Conservation (phyloP, 164 flowering plant species). For the Liquidambar formosana region DNA sequence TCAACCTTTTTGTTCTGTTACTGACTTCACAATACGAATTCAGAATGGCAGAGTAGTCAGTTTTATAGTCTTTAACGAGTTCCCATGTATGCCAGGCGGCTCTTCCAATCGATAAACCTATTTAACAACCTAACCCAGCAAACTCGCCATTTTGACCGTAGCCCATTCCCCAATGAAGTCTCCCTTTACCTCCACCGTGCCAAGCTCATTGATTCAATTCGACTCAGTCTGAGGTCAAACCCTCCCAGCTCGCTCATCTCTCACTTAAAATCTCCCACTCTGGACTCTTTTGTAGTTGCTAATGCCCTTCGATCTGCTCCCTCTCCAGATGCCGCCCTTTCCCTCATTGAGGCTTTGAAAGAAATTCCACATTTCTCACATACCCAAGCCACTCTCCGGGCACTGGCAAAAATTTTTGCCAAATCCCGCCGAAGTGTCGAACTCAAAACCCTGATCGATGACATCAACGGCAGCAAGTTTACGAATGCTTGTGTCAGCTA, state of each 20-base stretch:
- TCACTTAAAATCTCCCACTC: slow-evolving; percentile 39
- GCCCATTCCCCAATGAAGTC: slow-evolving; percentile 42
- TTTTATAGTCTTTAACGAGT: slow-evolving; percentile 1
- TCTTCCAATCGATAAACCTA: neutral
- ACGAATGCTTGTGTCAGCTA: slow-evolving; percentile 44
- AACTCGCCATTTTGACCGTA: slow-evolving; percentile 32
- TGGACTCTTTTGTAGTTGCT: slow-evolving; percentile 75
- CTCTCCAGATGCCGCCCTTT: slow-evolving; percentile 66
- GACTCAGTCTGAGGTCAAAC: slow-evolving; percentile 60
- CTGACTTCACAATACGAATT: neutral
- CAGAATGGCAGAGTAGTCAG: neutral
- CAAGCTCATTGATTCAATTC: slow-evolving; percentile 67
- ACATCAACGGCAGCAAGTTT: slow-evolving; percentile 52
- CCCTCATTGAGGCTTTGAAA: slow-evolving; percentile 48
- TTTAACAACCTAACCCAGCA: slow-evolving; percentile 23
- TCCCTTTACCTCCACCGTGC: slow-evolving; percentile 75
- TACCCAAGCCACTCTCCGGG: slow-evolving; percentile 45
- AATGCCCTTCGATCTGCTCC: slow-evolving; percentile 80
- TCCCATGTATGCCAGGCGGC: slow-evolving; percentile 13
- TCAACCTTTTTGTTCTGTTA: neutral
- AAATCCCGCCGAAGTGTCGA: slow-evolving; percentile 39
- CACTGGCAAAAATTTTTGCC: slow-evolving; percentile 72
- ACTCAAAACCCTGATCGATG: slow-evolving; percentile 51
- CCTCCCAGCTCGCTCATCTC: slow-evolving; percentile 30
- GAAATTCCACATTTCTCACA: slow-evolving; percentile 46